phyloP scores from a whole-genome alignment of 2,329 filamentous ascomycete genomes.

The Sporothrix curviconia region DNA sequence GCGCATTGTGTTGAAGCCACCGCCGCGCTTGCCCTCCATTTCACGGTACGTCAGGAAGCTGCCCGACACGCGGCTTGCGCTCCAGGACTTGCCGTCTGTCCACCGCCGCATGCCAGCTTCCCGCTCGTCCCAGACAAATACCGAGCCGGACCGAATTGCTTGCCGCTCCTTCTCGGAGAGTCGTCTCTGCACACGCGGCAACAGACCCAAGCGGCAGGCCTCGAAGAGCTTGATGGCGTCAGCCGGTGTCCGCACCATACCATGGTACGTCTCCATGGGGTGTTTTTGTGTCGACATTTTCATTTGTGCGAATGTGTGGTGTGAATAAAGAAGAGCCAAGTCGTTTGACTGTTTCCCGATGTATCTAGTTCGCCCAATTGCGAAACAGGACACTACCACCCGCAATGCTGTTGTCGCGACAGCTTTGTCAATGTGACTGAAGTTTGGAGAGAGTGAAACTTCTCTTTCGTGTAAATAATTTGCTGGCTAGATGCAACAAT shows the following conservation, averaged over 20 bases:
- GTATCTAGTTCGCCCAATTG: slow-evolving; percentile 11
- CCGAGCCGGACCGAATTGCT: slow-evolving; percentile 90
- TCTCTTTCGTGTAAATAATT: neutral
- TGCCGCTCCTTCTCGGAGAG: slow-evolving; percentile 96
- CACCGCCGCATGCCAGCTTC: slow-evolving; percentile 97
- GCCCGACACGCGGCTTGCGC: slow-evolving; percentile 90
- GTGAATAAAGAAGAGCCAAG: neutral
- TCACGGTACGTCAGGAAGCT: slow-evolving; percentile 97
- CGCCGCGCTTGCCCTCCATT: slow-evolving; percentile 96
- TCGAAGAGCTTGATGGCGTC: slow-evolving; percentile 99
- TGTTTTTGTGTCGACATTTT: slow-evolving; percentile 26
- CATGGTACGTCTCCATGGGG: slow-evolving; percentile 91
- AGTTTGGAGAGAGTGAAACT: neutral
- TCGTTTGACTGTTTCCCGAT: neutral
- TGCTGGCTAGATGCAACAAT: slow-evolving; percentile 3
- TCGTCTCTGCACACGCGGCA: slow-evolving; percentile 86
- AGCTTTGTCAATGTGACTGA: neutral
- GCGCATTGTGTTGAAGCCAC: slow-evolving; percentile 60
- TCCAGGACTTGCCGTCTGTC: slow-evolving; percentile 99
- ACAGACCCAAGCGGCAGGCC: slow-evolving; percentile 79
- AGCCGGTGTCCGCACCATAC: slow-evolving; percentile 87
- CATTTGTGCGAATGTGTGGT: slow-evolving; percentile 1
- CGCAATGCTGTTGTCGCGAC: neutral
- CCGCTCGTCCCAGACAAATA: slow-evolving; percentile 99
- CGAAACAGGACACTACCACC: slow-evolving; percentile 10